Percentiles rank a stretch among this genome's conserved stretches.
These are phyloP conservation scores for Scutellaria minor DNA, from an alignment of 257 asterid species.

Conservation along the genomic window DNA sequence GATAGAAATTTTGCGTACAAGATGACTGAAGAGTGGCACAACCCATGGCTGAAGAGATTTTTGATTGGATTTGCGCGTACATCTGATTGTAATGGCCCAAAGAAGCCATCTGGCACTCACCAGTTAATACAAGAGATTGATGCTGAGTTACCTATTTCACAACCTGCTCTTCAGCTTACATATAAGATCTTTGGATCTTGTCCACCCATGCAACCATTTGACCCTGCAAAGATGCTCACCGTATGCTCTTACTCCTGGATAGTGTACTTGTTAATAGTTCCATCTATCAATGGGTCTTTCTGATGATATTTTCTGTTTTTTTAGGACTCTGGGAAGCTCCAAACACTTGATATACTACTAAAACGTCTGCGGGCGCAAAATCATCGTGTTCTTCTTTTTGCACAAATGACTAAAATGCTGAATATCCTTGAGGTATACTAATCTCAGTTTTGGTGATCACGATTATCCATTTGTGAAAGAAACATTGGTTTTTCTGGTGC, in stretches of 20 bases:
- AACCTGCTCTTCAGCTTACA: slow-evolving; percentile 93
- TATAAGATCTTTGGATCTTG: slow-evolving; percentile 89
- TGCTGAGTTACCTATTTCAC: slow-evolving; percentile 73
- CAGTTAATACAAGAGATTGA: slow-evolving; percentile 91
- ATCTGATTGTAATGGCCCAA: slow-evolving; percentile 90
- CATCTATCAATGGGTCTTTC: slow-evolving; percentile 21
- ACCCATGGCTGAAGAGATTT: slow-evolving; percentile 95
- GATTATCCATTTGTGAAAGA: slow-evolving; percentile 23
- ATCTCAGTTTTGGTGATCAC: slow-evolving; percentile 18
- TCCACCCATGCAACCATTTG: slow-evolving; percentile 99
- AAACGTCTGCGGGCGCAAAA: slow-evolving; percentile 88
- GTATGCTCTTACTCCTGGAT: slow-evolving; percentile 45
- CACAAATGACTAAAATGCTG: slow-evolving; percentile 98
- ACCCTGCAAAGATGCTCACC: slow-evolving; percentile 98
- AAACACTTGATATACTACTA: slow-evolving; percentile 83
- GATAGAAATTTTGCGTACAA: slow-evolving; percentile 87
- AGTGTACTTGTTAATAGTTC: slow-evolving; percentile 17
- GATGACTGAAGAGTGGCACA: slow-evolving; percentile 83
- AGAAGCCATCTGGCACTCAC: slow-evolving; percentile 68
- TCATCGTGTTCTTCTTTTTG: slow-evolving; percentile 93
- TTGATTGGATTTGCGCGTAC: slow-evolving; percentile 94
- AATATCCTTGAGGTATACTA: slow-evolving; percentile 84
- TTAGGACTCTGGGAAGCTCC: slow-evolving; percentile 99
- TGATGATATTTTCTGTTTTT: slow-evolving; percentile 34
- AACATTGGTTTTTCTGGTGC: slow-evolving; percentile 2